A percentile compares a stretch with the other conserved stretches of the same genome.
Evolutionary conservation across 2,329 filamentous ascomycete genomes (phyloP).

Genomic region (Gyromitra esculenta): DNA sequence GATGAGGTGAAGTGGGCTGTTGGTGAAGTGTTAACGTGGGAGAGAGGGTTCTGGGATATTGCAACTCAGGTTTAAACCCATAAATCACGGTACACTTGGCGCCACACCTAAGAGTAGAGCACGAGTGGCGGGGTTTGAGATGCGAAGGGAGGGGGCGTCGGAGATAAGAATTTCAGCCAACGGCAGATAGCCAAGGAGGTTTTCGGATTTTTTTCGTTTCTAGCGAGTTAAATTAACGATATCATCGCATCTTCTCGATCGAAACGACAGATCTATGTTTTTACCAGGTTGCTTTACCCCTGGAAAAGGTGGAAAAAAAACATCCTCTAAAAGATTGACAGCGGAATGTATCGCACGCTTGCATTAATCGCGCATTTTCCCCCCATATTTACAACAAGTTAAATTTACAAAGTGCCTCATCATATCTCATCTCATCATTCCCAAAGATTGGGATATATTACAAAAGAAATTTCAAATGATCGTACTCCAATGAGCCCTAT

Average conservation of each 20-base stretch:
- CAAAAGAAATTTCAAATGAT: slow-evolving; percentile 17
- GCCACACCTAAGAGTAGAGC: not conserved
- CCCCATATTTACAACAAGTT: slow-evolving; percentile 15
- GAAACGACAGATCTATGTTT: slow-evolving; percentile 6
- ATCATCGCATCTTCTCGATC: slow-evolving; percentile 8
- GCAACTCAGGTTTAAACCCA: slow-evolving; percentile 1
- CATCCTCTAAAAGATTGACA: not conserved
- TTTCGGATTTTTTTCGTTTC: slow-evolving; percentile 2
- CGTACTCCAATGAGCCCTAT: not conserved
- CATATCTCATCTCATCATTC: slow-evolving; percentile 26
- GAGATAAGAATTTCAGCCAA: not conserved
- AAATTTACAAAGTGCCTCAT: slow-evolving; percentile 14
- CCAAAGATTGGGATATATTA: not conserved
- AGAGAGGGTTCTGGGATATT: slow-evolving; percentile 37
- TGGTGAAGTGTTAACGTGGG: slow-evolving; percentile 18
- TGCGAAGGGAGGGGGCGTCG: slow-evolving; percentile 1
- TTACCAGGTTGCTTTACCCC: not conserved
- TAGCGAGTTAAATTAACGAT: slow-evolving; percentile 4
- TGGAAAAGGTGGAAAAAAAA: not conserved
- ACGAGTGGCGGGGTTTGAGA: slow-evolving; percentile 9
- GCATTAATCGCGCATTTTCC: not conserved
- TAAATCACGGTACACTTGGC: not conserved
- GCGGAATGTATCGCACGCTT: not conserved
- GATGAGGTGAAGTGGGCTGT: slow-evolving; percentile 32
- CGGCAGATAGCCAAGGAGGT: not conserved